A percentile compares a stretch with the other conserved stretches of the same genome.
Conservation (phyloP, 164 flowering plant species). For the Stephania yunnanensis region DNA sequence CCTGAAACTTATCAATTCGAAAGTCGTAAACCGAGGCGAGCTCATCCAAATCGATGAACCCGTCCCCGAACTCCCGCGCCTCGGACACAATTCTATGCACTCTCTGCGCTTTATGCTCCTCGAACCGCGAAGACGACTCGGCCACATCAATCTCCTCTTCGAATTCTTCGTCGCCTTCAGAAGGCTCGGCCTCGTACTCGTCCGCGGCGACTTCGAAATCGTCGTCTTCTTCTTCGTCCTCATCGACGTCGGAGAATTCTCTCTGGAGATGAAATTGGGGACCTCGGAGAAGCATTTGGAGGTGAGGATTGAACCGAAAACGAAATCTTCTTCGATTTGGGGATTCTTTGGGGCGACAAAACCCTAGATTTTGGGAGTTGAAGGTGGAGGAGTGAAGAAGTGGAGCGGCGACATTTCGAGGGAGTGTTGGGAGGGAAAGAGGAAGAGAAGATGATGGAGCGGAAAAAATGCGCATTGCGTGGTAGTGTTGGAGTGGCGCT, state of each 20-base stretch:
- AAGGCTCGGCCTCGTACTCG: constrained; percentile 16
- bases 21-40: constrained; percentile 72
- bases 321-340: constrained; percentile 1
- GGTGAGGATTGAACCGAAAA: constrained; percentile 2
- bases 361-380: constrained; percentile 17
- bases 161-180: constrained; percentile 10
- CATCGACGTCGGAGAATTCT: neutral
- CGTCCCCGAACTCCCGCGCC: constrained; percentile 66
- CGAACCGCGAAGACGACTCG: constrained; percentile 16
- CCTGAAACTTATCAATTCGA: constrained; percentile 91
- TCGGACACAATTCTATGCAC: constrained; percentile 59
- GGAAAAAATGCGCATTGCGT: constrained; percentile 8
- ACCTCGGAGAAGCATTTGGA: constrained; percentile 18
- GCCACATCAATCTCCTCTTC: constrained; percentile 11
- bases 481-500: neutral
- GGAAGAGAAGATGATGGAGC: neutral
- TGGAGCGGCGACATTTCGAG: neutral
- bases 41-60: constrained; percentile 61
- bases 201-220: constrained; percentile 27
- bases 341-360: constrained; percentile 20
- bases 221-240: constrained; percentile 16
- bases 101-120: constrained; percentile 62
- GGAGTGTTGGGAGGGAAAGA: neutral
- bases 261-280: neutral
- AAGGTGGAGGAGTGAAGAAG: neutral